Percentiles rank a stretch among this genome's conserved stretches.
phyloP scores from a whole-genome alignment of 2,329 filamentous ascomycete genomes.

The Leptographium galeiforme region DNA sequence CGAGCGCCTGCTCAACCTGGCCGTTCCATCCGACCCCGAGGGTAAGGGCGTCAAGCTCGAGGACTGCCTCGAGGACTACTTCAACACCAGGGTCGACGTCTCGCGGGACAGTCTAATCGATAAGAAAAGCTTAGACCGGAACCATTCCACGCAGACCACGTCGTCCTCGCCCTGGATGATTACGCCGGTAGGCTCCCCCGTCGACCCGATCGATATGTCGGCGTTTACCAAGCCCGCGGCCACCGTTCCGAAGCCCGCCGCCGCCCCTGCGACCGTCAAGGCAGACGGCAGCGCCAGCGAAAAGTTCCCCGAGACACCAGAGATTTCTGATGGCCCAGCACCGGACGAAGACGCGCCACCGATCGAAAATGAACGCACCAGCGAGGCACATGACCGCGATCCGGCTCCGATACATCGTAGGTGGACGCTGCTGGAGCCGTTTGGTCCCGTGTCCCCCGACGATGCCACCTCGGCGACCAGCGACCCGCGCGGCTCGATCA shows the following conservation, averaged over 20 bases:
- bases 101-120: conserved; percentile 54
- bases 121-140: conserved; percentile 24
- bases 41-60: conserved; percentile 66
- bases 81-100: conserved; percentile 88
- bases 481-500: conserved; percentile 19
- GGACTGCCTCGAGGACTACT: conserved; percentile 85
- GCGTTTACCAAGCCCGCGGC: not conserved
- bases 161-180: not conserved
- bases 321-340: too few species aligned
- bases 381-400: conserved; percentile 9
- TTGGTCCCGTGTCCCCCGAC: not conserved
- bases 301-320: too few species aligned
- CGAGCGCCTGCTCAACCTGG: conserved; percentile 79
- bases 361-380: not conserved
- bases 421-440: conserved; percentile 17
- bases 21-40: conserved; percentile 64
- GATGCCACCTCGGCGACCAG: conserved; percentile 11
- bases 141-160: not conserved
- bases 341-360: too few species aligned
- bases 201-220: too few species aligned
- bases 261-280: not conserved
- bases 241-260: not conserved
- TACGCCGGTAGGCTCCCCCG: not conserved
- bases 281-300: too few species aligned
- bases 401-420: conserved; percentile 19